These are phyloP conservation scores for Desmodesmus armatus DNA, from an alignment of 139 green algal species.

Conservation along the genomic window DNA sequence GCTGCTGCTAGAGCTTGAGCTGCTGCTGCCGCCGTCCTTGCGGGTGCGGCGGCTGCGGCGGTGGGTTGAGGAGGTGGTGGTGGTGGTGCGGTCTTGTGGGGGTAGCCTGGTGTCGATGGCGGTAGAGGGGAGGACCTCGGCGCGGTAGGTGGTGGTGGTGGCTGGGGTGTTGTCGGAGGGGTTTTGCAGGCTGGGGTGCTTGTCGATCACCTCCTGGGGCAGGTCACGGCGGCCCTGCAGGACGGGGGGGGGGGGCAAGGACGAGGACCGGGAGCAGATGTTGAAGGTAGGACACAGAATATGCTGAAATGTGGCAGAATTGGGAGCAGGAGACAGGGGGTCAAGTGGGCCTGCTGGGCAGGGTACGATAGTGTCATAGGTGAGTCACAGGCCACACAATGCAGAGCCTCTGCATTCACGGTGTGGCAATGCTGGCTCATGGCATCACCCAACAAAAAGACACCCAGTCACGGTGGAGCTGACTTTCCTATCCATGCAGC, in stretches of 20 bases:
- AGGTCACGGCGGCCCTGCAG: constrained; percentile 32
- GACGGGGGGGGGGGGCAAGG: too few relatives aligned
- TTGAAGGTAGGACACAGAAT: background rate
- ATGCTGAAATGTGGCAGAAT: too few relatives aligned
- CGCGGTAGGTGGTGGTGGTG: background rate
- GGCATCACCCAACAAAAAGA: too few relatives aligned
- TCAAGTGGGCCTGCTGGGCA: too few relatives aligned
- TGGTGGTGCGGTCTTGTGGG: background rate
- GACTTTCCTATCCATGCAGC: too few relatives aligned
- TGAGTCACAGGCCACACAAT: too few relatives aligned
- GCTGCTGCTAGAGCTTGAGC: background rate
- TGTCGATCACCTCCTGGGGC: background rate
- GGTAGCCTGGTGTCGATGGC: background rate
- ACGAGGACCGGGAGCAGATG: background rate
- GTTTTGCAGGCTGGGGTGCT: constrained; percentile 27
- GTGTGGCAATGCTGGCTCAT: too few relatives aligned
- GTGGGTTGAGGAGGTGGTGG: background rate
- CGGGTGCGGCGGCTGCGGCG: background rate
- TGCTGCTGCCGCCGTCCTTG: background rate
- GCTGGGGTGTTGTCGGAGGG: background rate
- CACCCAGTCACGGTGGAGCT: too few relatives aligned
- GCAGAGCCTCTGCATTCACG: too few relatives aligned
- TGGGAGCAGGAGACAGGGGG: too few relatives aligned
- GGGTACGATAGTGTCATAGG: too few relatives aligned
- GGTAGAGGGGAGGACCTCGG: background rate